Evolutionary conservation across 345 rosid genomes (phyloP).

Genomic region (Boechera divaricarpa): DNA sequence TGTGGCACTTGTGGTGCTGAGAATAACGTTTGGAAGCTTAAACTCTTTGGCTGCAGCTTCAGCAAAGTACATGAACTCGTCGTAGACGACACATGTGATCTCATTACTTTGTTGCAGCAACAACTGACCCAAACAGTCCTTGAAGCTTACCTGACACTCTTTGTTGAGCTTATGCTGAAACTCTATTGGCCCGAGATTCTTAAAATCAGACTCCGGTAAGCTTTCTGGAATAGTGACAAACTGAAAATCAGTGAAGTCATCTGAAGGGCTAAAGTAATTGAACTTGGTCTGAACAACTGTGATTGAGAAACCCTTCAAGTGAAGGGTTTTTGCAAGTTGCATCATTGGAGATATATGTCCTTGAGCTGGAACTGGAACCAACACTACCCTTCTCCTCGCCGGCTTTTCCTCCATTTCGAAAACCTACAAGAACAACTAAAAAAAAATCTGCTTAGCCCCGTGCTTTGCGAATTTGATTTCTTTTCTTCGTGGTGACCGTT

Average conservation of each 20-base stretch:
- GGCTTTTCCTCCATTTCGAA: slow-evolving; percentile 24
- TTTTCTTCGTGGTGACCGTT: not conserved
- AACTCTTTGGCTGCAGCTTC: slow-evolving; percentile 26
- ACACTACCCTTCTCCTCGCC: not conserved
- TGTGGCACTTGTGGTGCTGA: slow-evolving; percentile 35
- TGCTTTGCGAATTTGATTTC: not conserved
- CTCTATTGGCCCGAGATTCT: slow-evolving; percentile 7
- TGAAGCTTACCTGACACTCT: slow-evolving; percentile 35
- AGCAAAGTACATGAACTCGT: slow-evolving; percentile 41
- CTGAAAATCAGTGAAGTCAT: slow-evolving; percentile 23
- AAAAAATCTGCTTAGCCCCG: not conserved
- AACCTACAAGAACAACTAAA: not conserved
- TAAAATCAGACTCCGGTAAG: slow-evolving; percentile 19
- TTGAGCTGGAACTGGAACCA: slow-evolving; percentile 61
- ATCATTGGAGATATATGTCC: slow-evolving; percentile 72
- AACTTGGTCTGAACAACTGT: slow-evolving; percentile 35
- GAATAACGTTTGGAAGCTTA: slow-evolving; percentile 33
- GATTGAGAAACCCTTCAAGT: slow-evolving; percentile 45
- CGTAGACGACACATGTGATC: slow-evolving; percentile 52
- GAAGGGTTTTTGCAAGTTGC: slow-evolving; percentile 57
- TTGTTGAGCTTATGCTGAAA: slow-evolving; percentile 34
- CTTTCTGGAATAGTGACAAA: slow-evolving; percentile 37
- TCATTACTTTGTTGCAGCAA: slow-evolving; percentile 27
- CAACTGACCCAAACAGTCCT: slow-evolving; percentile 23
- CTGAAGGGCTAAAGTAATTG: not conserved